Evolutionary conservation across 345 rosid species (phyloP).

Genomic region (Excoecaria cochinchinensis): DNA sequence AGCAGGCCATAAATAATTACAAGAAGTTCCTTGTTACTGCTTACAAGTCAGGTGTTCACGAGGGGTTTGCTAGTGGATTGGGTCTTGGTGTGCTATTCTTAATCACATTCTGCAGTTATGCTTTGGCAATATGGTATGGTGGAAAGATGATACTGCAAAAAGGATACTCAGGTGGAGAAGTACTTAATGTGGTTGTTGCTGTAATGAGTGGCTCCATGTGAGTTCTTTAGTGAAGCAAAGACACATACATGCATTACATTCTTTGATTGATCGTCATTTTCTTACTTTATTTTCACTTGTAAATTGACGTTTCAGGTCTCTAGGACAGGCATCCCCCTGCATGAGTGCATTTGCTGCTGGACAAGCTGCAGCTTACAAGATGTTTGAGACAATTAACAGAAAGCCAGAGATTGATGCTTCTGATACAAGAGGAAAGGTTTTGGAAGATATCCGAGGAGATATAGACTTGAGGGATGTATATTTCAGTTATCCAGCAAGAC

Average conservation of each 20-base stretch:
- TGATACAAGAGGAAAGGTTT: conserved; percentile 34
- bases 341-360: conserved; percentile 30
- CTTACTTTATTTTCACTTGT: not conserved
- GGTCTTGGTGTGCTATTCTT: conserved; percentile 44
- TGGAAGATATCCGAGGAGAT: conserved; percentile 45
- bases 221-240: conserved; percentile 13
- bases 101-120: conserved; percentile 45
- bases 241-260: not conserved
- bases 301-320: conserved; percentile 50
- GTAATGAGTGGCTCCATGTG: conserved; percentile 72
- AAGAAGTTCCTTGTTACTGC: conserved; percentile 50
- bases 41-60: conserved; percentile 45
- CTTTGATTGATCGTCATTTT: not conserved
- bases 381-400: conserved; percentile 48
- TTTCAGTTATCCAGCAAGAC: conserved; percentile 53
- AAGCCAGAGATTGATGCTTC: conserved; percentile 46
- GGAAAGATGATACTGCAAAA: conserved; percentile 56
- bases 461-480: conserved; percentile 41
- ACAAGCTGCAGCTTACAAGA: conserved; percentile 32
- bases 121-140: conserved; percentile 63
- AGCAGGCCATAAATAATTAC: conserved; percentile 51
- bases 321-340: conserved; percentile 46
- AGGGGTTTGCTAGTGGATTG: conserved; percentile 59
- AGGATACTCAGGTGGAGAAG: conserved; percentile 62
- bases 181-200: conserved; percentile 48